Conservation (phyloP, 1,284 basidiomycete genomes). For the Trametes sp. region DNA sequence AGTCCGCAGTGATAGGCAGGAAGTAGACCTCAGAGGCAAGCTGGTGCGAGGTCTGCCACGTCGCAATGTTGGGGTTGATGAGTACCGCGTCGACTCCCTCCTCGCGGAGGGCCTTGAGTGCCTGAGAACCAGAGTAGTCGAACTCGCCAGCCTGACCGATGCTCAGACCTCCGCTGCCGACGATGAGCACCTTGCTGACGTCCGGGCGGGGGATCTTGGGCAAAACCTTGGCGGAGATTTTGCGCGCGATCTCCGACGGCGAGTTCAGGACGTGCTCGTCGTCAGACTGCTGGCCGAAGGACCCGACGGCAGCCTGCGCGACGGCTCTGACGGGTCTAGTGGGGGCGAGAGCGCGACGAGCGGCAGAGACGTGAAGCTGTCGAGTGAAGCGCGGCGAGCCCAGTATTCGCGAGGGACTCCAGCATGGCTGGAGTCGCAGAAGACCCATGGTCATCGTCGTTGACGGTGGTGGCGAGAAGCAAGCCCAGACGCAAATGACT, state of each 20-base stretch:
- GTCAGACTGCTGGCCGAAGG: slow-evolving; percentile 55
- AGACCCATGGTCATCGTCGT: slow-evolving; percentile 36
- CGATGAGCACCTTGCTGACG: slow-evolving; percentile 95
- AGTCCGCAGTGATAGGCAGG: slow-evolving; percentile 95
- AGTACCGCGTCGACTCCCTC: slow-evolving; percentile 95
- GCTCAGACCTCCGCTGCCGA: slow-evolving; percentile 95
- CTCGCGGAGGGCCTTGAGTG: slow-evolving; percentile 97
- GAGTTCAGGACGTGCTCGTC: slow-evolving; percentile 83
- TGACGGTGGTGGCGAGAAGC: slow-evolving; percentile 29
- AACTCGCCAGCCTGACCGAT: slow-evolving; percentile 99
- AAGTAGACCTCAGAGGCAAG: slow-evolving; percentile 98
- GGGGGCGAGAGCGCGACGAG: slow-evolving; percentile 42
- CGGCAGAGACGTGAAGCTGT: slow-evolving; percentile 45
- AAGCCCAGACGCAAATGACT: slow-evolving; percentile 25
- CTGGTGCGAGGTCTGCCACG: slow-evolving; percentile 97
- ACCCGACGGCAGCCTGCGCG: slow-evolving; percentile 42
- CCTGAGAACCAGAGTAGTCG: slow-evolving; percentile 99
- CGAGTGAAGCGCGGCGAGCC: slow-evolving; percentile 32
- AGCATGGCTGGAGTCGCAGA: slow-evolving; percentile 35
- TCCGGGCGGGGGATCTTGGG: slow-evolving; percentile 87
- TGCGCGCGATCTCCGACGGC: slow-evolving; percentile 90
- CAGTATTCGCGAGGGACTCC: slow-evolving; percentile 36
- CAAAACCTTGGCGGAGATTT: slow-evolving; percentile 90
- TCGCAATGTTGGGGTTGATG: slow-evolving; percentile 98
- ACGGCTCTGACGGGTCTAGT: slow-evolving; percentile 49